Conservation (phyloP, 176 grass and related monocot genomes). For the Alloteropsis semialata region DNA sequence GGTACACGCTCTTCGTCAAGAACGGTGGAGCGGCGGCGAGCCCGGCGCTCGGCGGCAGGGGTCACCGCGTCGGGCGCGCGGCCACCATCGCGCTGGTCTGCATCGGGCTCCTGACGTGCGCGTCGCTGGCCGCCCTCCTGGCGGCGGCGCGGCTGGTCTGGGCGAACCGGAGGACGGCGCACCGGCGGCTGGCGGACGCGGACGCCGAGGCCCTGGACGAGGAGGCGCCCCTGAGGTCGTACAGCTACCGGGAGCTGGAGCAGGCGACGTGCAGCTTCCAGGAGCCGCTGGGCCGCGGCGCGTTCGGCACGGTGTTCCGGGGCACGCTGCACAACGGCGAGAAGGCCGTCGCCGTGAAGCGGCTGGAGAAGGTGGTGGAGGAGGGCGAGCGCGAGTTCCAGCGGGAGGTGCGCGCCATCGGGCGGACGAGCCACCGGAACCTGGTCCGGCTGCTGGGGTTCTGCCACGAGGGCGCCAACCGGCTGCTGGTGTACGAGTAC, state of each 20-base stretch:
- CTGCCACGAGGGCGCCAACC: conserved; percentile 50
- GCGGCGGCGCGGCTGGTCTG: conserved; percentile 14
- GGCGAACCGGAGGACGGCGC: neutral
- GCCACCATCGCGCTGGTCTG: conserved; percentile 4
- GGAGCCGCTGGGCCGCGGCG: conserved; percentile 49
- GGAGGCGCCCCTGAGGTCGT: conserved; percentile 14
- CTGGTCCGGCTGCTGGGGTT: conserved; percentile 59
- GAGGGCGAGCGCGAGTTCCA: conserved; percentile 58
- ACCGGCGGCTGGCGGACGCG: conserved; percentile 17
- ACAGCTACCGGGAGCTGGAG: conserved; percentile 50
- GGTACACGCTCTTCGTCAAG: conserved; percentile 43
- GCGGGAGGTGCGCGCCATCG: conserved; percentile 71
- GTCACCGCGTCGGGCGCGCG: neutral
- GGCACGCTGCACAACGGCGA: conserved; percentile 29
- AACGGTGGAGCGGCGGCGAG: neutral
- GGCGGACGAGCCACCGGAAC: conserved; percentile 54
- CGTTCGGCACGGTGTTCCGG: conserved; percentile 64
- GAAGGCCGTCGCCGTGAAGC: conserved; percentile 59
- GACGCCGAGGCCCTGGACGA: neutral
- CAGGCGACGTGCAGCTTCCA: conserved; percentile 42
- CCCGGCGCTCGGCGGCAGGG: neutral
- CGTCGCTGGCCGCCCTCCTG: neutral
- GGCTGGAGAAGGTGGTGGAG: conserved; percentile 46
- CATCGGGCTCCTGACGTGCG: neutral
- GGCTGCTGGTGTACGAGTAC: conserved; percentile 73